Evolutionary conservation across 306 rosid genomes (phyloP), one percentile per base, ranked within the genome.

Genomic region (Quercus cerris): DNA sequence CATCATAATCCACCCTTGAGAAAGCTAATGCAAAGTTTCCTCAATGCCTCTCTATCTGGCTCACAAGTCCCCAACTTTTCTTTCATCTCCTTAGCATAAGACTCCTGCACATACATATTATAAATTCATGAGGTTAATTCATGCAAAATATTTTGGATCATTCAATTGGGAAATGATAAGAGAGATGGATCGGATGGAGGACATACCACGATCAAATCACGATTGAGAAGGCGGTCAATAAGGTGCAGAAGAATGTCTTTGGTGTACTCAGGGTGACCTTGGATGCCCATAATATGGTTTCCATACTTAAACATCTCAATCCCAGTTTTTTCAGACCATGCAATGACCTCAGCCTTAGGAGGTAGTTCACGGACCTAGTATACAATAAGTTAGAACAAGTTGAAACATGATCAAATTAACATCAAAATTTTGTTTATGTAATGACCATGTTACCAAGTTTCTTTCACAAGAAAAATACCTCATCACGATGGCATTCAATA

Each of bases 201-300:
- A 75, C 52, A 4, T 85, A 92, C 98, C 87, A 49, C 30, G 67
- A 94, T 85, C 64, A 64, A 71, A 63, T 84, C 70, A 14, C 81
- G 89, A 2, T 84, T 84, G 18, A 83, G 81, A 6, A 94, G 88
- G 18, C 95, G 98, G 52, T 94, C 94, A 67, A 91, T 85, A 13
- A 92, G 94, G 77, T 92, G 88, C 0, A 86, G 74, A 38, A 94
- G 91, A 56, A 94, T 91, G 83, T 94, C 99, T 64, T 77, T 57
- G 74, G 84, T 85, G 85, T 90, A 95, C 77, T 95, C 99, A n/a
- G 99, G 99, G 83, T 95, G 99, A 13, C 99, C 99, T 75, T 95
- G 99, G 78, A 93, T 95, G 28, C 99, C 95, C 90, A 95, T 77
- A 1, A 95, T 87, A 85, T 93, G 90, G 20, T 95, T 92, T 25